Evolutionary conservation across 2,329 filamentous ascomycete genomes (phyloP).

Genomic region (Fusarium caatingaense): DNA sequence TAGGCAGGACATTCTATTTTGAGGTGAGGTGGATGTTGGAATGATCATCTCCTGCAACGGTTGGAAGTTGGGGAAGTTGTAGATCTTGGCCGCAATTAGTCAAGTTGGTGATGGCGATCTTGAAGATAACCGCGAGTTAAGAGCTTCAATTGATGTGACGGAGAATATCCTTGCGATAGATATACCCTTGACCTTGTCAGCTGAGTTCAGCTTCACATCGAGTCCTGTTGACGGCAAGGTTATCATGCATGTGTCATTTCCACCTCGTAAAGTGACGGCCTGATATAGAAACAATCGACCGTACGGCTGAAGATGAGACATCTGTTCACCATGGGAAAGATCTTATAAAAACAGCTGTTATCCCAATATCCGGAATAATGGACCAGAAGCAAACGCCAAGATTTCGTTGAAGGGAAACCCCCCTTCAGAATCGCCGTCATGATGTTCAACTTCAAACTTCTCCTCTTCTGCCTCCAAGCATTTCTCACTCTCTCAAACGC

Average conservation of each 20-base stretch:
- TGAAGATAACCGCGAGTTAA: not conserved
- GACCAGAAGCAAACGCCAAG: accelerated
- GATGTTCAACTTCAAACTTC: not conserved
- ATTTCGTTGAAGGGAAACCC: not conserved
- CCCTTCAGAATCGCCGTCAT: not conserved
- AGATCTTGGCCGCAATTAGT: not conserved
- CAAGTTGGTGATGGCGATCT: not conserved
- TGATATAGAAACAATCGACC: not conserved
- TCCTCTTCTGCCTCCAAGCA: conserved; percentile 15
- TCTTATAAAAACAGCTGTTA: not conserved
- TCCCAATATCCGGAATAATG: not conserved
- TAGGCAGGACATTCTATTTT: not conserved
- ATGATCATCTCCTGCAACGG: not conserved
- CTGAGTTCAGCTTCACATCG: not conserved
- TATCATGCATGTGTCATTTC: conserved; percentile 6
- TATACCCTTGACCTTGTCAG: not conserved
- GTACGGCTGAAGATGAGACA: not conserved
- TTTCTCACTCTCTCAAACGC: not conserved
- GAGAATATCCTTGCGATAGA: not conserved
- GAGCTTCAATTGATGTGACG: not conserved
- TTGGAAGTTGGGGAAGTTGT: not conserved
- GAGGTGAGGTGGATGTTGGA: not conserved
- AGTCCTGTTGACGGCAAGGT: conserved; percentile 1
- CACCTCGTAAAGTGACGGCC: conserved; percentile 24
- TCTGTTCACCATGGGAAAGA: not conserved